Evolutionary conservation across 805 yeast genomes (phyloP).

Genomic region (Saccharomycopsis guyanensis): DNA sequence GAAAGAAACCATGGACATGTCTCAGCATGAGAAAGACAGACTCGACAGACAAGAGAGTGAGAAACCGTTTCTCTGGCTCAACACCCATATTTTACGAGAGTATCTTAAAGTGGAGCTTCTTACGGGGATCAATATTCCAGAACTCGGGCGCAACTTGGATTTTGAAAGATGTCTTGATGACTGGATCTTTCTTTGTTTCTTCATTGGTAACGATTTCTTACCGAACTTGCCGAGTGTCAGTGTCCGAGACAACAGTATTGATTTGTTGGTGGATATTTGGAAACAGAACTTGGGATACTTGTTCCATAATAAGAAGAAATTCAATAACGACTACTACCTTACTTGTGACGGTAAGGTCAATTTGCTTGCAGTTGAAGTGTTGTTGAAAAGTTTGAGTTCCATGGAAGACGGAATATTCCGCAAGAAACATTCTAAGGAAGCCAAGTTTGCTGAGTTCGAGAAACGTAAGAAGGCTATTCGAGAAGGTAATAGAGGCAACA

Average conservation of each 20-base stretch:
- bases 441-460: constrained; percentile 55
- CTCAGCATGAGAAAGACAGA: constrained; percentile 45
- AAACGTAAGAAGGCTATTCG: constrained; percentile 48
- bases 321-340: constrained; percentile 54
- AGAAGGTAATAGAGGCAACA: constrained; percentile 35
- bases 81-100: constrained; percentile 79
- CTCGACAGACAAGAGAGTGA: constrained; percentile 32
- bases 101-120: constrained; percentile 73
- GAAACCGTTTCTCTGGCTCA: constrained; percentile 92
- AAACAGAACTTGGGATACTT: constrained; percentile 52
- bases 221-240: constrained; percentile 94
- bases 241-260: constrained; percentile 92
- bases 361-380: constrained; percentile 63
- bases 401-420: constrained; percentile 77
- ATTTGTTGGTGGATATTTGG: constrained; percentile 76
- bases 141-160: constrained; percentile 68
- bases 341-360: constrained; percentile 86
- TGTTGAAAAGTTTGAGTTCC: constrained; percentile 55
- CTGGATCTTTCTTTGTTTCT: constrained; percentile 98
- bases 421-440: constrained; percentile 59
- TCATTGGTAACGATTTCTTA: constrained; percentile 95
- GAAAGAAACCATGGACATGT: constrained; percentile 47
- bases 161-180: constrained; percentile 95
- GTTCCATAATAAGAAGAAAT: constrained; percentile 18
- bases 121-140: constrained; percentile 40